Evolutionary conservation across 1,284 basidiomycete species (phyloP).

Genomic region (Cystobasidium pallidum): DNA sequence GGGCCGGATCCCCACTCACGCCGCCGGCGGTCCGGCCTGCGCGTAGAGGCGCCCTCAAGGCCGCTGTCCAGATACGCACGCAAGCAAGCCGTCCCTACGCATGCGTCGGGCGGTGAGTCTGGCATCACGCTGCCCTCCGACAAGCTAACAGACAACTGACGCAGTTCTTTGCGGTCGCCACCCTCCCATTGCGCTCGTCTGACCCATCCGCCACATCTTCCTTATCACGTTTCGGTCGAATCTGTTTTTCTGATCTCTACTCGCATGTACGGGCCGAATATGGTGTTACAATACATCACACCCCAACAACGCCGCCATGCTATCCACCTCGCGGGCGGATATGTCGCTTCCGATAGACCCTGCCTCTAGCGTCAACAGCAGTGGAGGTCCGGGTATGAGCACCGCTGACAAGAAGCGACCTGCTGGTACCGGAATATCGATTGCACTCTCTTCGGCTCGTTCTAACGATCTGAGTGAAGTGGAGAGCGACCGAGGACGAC

Average conservation of each 20-base stretch:
- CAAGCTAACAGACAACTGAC: not conserved
- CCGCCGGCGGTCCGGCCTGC: not conserved
- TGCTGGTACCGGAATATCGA: not conserved
- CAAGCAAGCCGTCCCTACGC: not conserved
- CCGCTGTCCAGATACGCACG: not conserved
- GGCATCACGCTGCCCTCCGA: not conserved
- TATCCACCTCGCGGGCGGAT: no score
- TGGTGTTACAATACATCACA: no score
- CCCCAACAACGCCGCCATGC: no score
- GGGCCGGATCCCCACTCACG: not conserved
- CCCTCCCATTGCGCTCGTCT: not conserved
- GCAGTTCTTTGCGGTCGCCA: not conserved
- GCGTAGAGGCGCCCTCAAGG: not conserved
- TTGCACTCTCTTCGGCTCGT: not conserved
- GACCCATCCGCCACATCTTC: slow-evolving; percentile 1
- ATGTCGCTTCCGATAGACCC: no score
- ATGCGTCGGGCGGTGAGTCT: not conserved
- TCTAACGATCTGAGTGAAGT: not conserved
- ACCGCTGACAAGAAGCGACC: not conserved
- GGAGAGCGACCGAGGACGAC: not conserved
- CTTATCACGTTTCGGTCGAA: no score
- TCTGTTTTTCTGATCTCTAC: no score
- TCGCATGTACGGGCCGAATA: not conserved
- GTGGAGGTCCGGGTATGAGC: not conserved
- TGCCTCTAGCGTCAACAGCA: not conserved